Conservation (phyloP, 352 stramenopile species). For the Pilasporangium apinafurcum region DNA sequence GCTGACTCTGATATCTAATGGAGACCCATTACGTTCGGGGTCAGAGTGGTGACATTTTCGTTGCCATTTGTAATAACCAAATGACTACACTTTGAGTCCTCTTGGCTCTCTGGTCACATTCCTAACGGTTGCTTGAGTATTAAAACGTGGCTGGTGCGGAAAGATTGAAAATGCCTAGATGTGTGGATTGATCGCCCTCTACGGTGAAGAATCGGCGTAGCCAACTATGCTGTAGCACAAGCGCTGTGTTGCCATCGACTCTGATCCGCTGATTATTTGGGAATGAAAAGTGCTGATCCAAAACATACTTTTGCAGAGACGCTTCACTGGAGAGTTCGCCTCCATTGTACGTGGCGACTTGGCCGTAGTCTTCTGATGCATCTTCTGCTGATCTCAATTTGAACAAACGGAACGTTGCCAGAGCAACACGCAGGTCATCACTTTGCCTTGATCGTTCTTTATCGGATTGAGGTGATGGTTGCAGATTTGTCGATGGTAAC, state of each 20-base stretch:
- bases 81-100: background rate
- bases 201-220: constrained; percentile 1
- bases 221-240: background rate
- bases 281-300: too few species aligned
- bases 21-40: too few species aligned
- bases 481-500: background rate
- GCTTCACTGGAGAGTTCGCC: too few species aligned
- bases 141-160: too few species aligned
- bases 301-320: too few species aligned
- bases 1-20: too few species aligned
- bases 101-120: background rate
- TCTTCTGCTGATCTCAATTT: constrained; percentile 33
- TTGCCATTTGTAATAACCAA: too few species aligned
- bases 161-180: background rate
- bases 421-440: constrained; percentile 8
- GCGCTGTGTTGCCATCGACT: constrained; percentile 2
- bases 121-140: too few species aligned
- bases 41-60: too few species aligned
- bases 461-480: background rate
- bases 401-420: constrained; percentile 30
- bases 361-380: constrained; percentile 47
- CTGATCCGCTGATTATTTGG: background rate
- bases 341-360: constrained; percentile 33
- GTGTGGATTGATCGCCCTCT: background rate
- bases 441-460: background rate